Percentiles rank a stretch among this genome's conserved stretches.
Conservation (phyloP, 345 rosid species). For the Salix suchowensis region DNA sequence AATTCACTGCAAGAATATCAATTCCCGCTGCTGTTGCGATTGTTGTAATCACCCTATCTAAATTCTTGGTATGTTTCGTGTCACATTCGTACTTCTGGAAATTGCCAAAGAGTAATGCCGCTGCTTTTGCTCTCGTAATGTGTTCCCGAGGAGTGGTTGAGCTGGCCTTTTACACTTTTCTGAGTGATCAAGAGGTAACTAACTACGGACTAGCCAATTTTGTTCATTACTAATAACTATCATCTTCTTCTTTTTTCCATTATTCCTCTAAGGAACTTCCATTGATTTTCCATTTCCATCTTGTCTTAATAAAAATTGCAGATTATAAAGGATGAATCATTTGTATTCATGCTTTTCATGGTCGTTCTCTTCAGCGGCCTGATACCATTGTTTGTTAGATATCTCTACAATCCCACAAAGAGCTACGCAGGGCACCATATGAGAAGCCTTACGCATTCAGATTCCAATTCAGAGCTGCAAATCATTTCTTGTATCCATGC, state of each 20-base stretch:
- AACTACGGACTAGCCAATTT: background rate
- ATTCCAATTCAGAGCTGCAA: constrained; percentile 7
- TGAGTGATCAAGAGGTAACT: too few species aligned
- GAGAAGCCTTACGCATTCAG: constrained; percentile 9
- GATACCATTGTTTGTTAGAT: constrained; percentile 12
- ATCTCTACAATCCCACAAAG: constrained; percentile 24
- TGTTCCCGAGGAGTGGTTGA: too few species aligned
- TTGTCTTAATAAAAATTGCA: background rate
- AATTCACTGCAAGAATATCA: too few species aligned
- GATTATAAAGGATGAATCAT: background rate
- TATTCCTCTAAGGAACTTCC: background rate
- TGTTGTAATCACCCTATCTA: background rate
- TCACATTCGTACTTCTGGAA: background rate
- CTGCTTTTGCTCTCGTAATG: too few species aligned
- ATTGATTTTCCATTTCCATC: background rate
- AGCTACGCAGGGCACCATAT: constrained; percentile 26
- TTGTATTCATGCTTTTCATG: background rate
- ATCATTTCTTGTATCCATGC: constrained; percentile 40
- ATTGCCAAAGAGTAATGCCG: too few species aligned
- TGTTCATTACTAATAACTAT: too few species aligned
- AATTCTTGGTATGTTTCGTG: background rate
- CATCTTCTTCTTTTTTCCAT: background rate
- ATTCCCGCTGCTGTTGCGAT: too few species aligned
- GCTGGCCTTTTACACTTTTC: too few species aligned
- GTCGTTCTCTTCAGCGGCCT: background rate